Conservation (phyloP, 208 protist species). For the Trypanosomatidae sp. region DNA sequence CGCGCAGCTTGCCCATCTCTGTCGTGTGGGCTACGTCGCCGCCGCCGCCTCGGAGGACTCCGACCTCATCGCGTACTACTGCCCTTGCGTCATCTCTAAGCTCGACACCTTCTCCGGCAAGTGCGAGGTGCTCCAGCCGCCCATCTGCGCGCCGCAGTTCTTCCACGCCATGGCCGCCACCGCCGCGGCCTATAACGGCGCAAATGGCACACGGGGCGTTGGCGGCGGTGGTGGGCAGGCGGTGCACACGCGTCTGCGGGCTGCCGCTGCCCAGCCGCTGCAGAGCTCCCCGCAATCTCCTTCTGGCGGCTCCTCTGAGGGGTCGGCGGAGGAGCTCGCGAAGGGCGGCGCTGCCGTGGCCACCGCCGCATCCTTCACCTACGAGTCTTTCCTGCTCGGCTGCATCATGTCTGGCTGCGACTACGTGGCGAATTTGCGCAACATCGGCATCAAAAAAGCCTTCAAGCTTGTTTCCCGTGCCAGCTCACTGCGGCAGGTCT, state of each 20-base stretch:
- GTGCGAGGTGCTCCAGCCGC: constrained; percentile 50
- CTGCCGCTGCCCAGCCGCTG: no score
- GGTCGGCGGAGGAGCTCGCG: no score
- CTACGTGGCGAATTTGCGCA: constrained; percentile 92
- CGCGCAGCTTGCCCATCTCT: constrained; percentile 97
- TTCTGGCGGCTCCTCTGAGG: no score
- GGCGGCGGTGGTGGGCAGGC: no score
- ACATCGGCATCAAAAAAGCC: constrained; percentile 95
- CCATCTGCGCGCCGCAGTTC: constrained; percentile 38
- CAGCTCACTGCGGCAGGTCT: constrained; percentile 46
- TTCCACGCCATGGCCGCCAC: constrained; percentile 29
- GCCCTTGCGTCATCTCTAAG: constrained; percentile 79
- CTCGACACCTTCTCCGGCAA: constrained; percentile 49
- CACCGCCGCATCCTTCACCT: constrained; percentile 44
- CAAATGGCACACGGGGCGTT: no score
- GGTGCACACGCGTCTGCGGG: no score
- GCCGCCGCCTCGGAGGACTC: constrained; percentile 98
- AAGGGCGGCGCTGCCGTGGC: constrained; percentile 2
- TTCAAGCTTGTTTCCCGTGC: constrained; percentile 74
- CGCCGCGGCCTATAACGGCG: no score
- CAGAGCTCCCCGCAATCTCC: constrained; percentile 89
- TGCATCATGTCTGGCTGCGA: constrained; percentile 98
- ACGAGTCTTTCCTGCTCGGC: constrained; percentile 90
- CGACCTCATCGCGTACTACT: constrained; percentile 97
- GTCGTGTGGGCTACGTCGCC: constrained; percentile 81